These are phyloP conservation scores for Canavalia ensiformis DNA, from an alignment of 306 rosid genomes.

Conservation along the genomic window DNA sequence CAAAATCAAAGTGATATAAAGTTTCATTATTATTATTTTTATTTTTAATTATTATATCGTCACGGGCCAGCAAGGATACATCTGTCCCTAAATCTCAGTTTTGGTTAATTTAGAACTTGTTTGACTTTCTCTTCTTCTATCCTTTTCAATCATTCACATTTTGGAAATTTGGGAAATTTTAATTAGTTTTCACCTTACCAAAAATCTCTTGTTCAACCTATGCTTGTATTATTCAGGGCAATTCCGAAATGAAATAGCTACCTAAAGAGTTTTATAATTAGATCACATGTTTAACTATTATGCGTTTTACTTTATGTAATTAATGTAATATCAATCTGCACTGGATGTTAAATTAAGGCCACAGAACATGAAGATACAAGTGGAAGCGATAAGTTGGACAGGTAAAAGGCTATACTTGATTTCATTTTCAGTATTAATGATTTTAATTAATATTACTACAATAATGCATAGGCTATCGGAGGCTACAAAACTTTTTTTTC, in stretches of 20 bases:
- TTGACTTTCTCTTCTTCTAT: constrained; percentile 41
- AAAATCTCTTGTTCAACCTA: no score
- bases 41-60: not conserved
- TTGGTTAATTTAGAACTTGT: constrained; percentile 11
- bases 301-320: not conserved
- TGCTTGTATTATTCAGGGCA: not conserved
- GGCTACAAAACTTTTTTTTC: constrained; percentile 39
- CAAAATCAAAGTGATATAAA: constrained; percentile 11
- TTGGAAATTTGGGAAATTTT: not conserved
- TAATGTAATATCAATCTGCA: not conserved
- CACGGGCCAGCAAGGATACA: constrained; percentile 10
- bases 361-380: not conserved
- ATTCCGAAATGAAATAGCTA: not conserved
- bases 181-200: not conserved
- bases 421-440: not conserved
- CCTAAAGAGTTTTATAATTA: no score
- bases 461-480: not conserved
- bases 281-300: not conserved
- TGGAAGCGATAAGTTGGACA: constrained; percentile 4
- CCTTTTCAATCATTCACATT: constrained; percentile 7
- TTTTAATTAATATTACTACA: constrained; percentile 12
- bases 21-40: not conserved
- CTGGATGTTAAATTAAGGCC: not conserved
- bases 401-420: not conserved
- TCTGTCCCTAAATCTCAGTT: constrained; percentile 38